phyloP scores from a whole-genome alignment of 176 grass and related monocot species.

The Paspalum vaginatum region DNA sequence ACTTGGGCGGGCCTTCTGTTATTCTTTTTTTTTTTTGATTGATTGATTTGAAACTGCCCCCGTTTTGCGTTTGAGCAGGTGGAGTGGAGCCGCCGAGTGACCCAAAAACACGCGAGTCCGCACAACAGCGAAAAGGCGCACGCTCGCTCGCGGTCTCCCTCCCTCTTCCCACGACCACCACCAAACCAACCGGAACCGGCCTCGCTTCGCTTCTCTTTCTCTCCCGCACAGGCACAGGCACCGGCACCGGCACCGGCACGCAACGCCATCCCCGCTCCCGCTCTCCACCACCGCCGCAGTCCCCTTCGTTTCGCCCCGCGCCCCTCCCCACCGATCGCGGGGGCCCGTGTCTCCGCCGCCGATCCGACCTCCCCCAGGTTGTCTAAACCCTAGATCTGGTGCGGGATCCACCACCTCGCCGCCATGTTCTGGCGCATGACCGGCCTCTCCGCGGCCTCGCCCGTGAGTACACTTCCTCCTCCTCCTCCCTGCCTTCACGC shows the following conservation, averaged over 20 bases:
- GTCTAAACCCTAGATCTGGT: slow-evolving; percentile 65
- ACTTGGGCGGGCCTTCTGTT: too few relatives aligned
- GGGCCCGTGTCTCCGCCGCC: not conserved
- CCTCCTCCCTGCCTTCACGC: not conserved
- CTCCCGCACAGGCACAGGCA: not conserved
- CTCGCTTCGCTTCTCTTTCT: not conserved
- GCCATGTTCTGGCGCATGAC: slow-evolving; percentile 66
- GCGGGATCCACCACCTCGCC: slow-evolving; percentile 32
- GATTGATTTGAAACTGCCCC: too few relatives aligned
- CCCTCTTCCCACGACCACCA: too few relatives aligned
- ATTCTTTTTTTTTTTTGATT: too few relatives aligned
- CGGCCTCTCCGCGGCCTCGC: slow-evolving; percentile 64
- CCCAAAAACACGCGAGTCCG: too few relatives aligned
- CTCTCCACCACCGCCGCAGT: not conserved
- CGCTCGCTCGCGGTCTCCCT: too few relatives aligned
- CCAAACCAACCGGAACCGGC: too few relatives aligned
- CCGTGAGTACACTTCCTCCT: slow-evolving; percentile 42
- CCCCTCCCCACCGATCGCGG: slow-evolving; percentile 20
- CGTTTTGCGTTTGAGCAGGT: too few relatives aligned
- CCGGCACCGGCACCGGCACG: too few relatives aligned
- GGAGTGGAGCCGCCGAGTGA: too few relatives aligned
- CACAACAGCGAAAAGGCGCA: too few relatives aligned
- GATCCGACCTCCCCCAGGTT: not conserved
- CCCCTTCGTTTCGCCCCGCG: not conserved
- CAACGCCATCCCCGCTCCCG: not conserved